These are phyloP conservation scores for Ophiorrhiza pumila DNA, from an alignment of 257 asterid genomes.

Conservation along the genomic window DNA sequence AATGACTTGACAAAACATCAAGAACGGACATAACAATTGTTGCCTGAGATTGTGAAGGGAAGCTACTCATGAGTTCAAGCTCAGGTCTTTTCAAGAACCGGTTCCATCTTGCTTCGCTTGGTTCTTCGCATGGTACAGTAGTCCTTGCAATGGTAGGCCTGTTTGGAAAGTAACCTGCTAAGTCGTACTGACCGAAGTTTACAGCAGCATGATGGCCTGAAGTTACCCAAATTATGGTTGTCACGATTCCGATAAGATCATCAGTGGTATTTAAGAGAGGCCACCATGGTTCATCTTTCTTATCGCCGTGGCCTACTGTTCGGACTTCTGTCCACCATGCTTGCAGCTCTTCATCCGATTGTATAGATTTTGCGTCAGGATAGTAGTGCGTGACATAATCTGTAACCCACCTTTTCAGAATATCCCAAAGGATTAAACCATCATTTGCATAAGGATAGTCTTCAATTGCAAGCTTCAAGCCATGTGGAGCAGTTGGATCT, in stretches of 20 bases:
- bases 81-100: constrained; percentile 59
- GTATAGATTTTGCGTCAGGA: constrained; percentile 28
- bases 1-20: constrained; percentile 66
- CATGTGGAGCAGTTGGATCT: constrained; percentile 67
- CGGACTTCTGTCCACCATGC: constrained; percentile 77
- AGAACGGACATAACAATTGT: constrained; percentile 43
- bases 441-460: constrained; percentile 83
- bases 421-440: constrained; percentile 71
- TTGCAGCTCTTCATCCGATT: constrained; percentile 59
- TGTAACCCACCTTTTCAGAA: constrained; percentile 61
- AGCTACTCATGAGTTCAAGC: constrained; percentile 39
- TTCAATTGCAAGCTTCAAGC: constrained; percentile 60
- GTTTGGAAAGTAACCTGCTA: constrained; percentile 66
- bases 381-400: constrained; percentile 59
- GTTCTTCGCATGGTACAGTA: constrained; percentile 62
- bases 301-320: constrained; percentile 67
- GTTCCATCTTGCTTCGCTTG: constrained; percentile 33
- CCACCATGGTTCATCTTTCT: constrained; percentile 80
- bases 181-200: constrained; percentile 72
- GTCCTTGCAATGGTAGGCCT: constrained; percentile 61
- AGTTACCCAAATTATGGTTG: constrained; percentile 65
- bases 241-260: constrained; percentile 47
- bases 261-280: constrained; percentile 45
- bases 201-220: constrained; percentile 88
- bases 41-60: constrained; percentile 73